These are phyloP conservation scores for Penicillium roqueforti DNA, from an alignment of 495 filamentous ascomycete genomes.

Conservation along the genomic window DNA sequence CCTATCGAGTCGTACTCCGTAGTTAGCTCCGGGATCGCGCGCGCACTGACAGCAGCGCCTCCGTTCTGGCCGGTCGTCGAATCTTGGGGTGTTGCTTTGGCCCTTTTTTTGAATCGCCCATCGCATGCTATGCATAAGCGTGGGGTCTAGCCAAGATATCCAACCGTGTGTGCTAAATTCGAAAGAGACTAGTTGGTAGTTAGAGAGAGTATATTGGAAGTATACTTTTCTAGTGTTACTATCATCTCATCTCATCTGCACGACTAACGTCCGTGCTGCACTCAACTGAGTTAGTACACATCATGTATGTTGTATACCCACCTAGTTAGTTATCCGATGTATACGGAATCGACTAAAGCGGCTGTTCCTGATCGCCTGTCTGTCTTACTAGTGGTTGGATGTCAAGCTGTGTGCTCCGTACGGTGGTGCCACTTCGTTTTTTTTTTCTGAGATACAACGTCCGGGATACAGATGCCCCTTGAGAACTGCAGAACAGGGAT, in stretches of 20 bases:
- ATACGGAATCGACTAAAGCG: constrained; percentile 2
- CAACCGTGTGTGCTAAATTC: background rate
- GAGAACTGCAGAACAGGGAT: constrained; percentile 4
- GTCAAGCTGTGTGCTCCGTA: background rate
- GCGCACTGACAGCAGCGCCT: constrained; percentile 27
- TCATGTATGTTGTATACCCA: constrained; percentile 1
- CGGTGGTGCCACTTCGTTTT: constrained; percentile 6
- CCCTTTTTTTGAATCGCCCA: too few species aligned
- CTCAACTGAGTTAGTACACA: background rate
- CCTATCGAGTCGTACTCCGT: constrained; percentile 22
- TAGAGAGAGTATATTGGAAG: background rate
- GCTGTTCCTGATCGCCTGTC: constrained; percentile 9
- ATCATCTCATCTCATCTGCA: background rate
- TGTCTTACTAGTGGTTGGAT: background rate
- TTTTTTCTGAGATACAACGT: background rate
- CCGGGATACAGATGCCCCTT: constrained; percentile 4
- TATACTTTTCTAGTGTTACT: background rate
- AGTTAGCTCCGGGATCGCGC: constrained; percentile 14
- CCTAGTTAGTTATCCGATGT: background rate
- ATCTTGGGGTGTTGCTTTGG: constrained; percentile 4
- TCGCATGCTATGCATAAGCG: constrained; percentile 10
- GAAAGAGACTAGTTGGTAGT: background rate
- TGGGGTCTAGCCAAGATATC: constrained; percentile 2
- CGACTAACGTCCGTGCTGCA: constrained; percentile 1
- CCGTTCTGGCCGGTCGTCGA: constrained; percentile 21